phyloP scores from a whole-genome alignment of 163 green algal species.

The Scenedesmus sp. region DNA sequence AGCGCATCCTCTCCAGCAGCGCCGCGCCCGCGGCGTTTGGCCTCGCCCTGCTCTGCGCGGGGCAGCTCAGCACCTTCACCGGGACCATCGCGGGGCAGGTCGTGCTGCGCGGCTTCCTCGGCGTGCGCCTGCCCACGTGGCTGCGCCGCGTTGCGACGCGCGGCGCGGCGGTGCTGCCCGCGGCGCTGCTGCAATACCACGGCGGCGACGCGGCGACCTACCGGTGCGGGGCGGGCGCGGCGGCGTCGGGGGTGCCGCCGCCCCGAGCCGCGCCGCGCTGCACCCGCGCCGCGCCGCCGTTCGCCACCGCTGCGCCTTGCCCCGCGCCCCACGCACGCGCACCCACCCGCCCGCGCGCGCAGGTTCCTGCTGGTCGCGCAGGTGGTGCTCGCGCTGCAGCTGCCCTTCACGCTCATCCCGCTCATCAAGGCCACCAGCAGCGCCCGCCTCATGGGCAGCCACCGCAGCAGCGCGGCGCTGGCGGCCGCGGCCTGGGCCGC shows the following conservation, averaged over 20 bases:
- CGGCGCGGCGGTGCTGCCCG: slow-evolving; percentile 61
- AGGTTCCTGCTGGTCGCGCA: slow-evolving; percentile 72
- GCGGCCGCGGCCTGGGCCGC: slow-evolving; percentile 55
- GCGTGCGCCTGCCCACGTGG: slow-evolving; percentile 61
- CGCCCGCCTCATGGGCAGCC: slow-evolving; percentile 62
- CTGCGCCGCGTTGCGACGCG: slow-evolving; percentile 60
- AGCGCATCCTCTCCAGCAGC: slow-evolving; percentile 59
- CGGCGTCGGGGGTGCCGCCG: not conserved
- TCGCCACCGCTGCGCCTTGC: too few species aligned
- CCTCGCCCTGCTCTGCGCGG: slow-evolving; percentile 63
- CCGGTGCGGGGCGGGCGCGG: slow-evolving; percentile 37
- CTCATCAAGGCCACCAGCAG: slow-evolving; percentile 78
- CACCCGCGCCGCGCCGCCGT: too few species aligned
- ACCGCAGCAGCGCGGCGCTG: slow-evolving; percentile 52
- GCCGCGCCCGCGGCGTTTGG: slow-evolving; percentile 65
- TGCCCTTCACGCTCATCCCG: slow-evolving; percentile 75
- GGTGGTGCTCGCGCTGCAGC: slow-evolving; percentile 75
- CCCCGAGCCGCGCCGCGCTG: not conserved
- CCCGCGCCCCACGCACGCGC: too few species aligned
- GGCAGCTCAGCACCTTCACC: slow-evolving; percentile 72
- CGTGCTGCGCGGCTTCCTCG: slow-evolving; percentile 70
- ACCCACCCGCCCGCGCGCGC: not conserved
- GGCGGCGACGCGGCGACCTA: slow-evolving; percentile 63
- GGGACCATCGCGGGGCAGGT: slow-evolving; percentile 67
- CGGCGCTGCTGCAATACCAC: slow-evolving; percentile 58